phyloP scores from a whole-genome alignment of 805 yeast genomes.

The Saturnispora mendoncae region DNA sequence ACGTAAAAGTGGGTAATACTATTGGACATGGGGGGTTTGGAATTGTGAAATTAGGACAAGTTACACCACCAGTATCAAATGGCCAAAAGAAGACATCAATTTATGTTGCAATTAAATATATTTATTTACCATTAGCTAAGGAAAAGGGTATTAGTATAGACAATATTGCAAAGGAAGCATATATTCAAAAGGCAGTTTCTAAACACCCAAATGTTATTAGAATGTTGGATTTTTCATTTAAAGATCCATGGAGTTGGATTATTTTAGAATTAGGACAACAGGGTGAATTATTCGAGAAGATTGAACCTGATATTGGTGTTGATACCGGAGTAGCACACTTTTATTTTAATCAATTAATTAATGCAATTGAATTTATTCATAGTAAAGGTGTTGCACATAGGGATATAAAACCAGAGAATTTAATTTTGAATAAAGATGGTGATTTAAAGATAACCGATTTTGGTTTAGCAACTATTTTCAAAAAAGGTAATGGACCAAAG shows the following conservation, averaged over 20 bases:
- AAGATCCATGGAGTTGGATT: slow-evolving; percentile 52
- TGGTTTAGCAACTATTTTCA: slow-evolving; percentile 60
- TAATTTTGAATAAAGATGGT: slow-evolving; percentile 53
- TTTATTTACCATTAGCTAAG: slow-evolving; percentile 32
- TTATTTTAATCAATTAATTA: slow-evolving; percentile 56
- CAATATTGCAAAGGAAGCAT: slow-evolving; percentile 42
- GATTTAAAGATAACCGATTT: slow-evolving; percentile 70
- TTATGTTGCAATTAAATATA: slow-evolving; percentile 48
- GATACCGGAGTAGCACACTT: slow-evolving; percentile 59
- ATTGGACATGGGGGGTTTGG: slow-evolving; percentile 67
- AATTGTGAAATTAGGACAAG: slow-evolving; percentile 43
- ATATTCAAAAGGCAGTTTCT: slow-evolving; percentile 47
- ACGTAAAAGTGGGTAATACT: slow-evolving; percentile 40
- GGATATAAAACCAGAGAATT: slow-evolving; percentile 62
- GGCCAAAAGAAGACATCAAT: not conserved
- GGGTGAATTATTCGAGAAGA: slow-evolving; percentile 72
- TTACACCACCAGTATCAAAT: slow-evolving; percentile 13
- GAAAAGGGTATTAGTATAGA: slow-evolving; percentile 27
- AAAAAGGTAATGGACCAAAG: slow-evolving; percentile 38
- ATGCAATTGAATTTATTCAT: slow-evolving; percentile 55
- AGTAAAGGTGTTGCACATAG: slow-evolving; percentile 57
- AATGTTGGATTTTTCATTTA: slow-evolving; percentile 45
- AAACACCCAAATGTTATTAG: slow-evolving; percentile 53
- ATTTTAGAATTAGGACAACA: slow-evolving; percentile 62
- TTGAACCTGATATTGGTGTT: slow-evolving; percentile 67